Evolutionary conservation across 129 eudicot genomes (phyloP), one percentile per base, ranked within the genome.

Genomic region (Apium graveolens): DNA sequence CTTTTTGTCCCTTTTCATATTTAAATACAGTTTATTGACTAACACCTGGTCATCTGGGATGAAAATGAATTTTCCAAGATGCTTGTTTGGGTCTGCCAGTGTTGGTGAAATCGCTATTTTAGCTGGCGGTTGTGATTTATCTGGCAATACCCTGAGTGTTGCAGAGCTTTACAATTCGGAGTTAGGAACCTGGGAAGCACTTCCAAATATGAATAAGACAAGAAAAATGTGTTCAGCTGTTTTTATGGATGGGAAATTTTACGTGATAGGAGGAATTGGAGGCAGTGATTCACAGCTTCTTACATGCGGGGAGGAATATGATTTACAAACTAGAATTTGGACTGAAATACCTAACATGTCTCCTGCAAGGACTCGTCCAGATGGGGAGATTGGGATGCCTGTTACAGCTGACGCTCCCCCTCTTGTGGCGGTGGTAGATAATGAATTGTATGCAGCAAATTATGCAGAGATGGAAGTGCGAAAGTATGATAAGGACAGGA

Each of bases 61-160:
- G 89, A 55, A 78, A n/a, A 92, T 92, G 96, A 88, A 86, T 63
- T 84, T 78, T 73, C 93, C 97, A 55, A 73, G 96, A 71, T 92
- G 91, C 63, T 80, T 92, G 80, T 92, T 92, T 44, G 96, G 97
- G 41, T 92, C 97, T 1, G 97, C 97, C 21, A 92, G 97, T 75
- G 84, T 84, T 11, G 96, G 96, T 39, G 91, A 87, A 84, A 88
- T 88, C 17, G 97, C 91, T 2, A 90, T 92, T 34, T 78, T 92
- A 24, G 97, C 97, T 0, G 97, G 97, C 29, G 97, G 97, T 45
- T 84, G 90, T 18, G 97, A 88, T 80, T 86, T 90, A 9, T 70
- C 76, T 11, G 93, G 96, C 1, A 90, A 63, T 18, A 73, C 85
- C 44, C 70, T 90, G 57, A 86, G 66, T 35, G 84, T 93, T 0